phyloP scores from a whole-genome alignment of 163 green algal genomes.

The Chlamydomonas reinhardtii region DNA sequence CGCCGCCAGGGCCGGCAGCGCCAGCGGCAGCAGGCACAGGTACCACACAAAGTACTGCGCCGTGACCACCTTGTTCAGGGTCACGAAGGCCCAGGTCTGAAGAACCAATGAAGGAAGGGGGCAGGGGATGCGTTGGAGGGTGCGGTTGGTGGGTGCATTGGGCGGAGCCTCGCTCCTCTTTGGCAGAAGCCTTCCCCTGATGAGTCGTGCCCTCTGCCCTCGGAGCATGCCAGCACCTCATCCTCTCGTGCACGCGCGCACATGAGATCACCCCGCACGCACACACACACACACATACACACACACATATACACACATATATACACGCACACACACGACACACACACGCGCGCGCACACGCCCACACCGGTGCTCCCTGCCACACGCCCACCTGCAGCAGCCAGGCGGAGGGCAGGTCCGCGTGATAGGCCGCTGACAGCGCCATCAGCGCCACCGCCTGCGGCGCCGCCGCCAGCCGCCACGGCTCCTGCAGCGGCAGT shows the following conservation, averaged over 20 bases:
- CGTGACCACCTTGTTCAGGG: conserved; percentile 80
- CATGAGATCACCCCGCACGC: too few species aligned
- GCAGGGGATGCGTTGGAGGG: too few species aligned
- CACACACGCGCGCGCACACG: not conserved
- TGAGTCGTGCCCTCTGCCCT: too few species aligned
- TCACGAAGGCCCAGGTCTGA: conserved; percentile 56
- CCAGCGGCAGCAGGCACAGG: conserved; percentile 86
- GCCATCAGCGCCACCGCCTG: conserved; percentile 57
- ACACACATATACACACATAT: too few species aligned
- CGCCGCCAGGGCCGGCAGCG: conserved; percentile 66
- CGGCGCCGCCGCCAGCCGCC: conserved; percentile 48
- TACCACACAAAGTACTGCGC: conserved; percentile 99
- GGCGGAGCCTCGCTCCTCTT: too few species aligned
- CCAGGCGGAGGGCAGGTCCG: conserved; percentile 80
- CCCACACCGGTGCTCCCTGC: not conserved
- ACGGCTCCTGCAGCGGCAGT: conserved; percentile 13
- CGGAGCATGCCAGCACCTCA: too few species aligned
- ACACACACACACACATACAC: too few species aligned
- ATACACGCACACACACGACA: too few species aligned
- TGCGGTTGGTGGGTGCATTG: too few species aligned
- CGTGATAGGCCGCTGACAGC: conserved; percentile 54
- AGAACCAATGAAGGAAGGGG: too few species aligned
- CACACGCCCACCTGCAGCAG: conserved; percentile 68
- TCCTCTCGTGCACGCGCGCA: too few species aligned
- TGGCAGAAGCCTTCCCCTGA: too few species aligned